These are phyloP conservation scores for Neopestalotiopsis rosae DNA, from an alignment of 2,329 filamentous ascomycete species.

Conservation along the genomic window DNA sequence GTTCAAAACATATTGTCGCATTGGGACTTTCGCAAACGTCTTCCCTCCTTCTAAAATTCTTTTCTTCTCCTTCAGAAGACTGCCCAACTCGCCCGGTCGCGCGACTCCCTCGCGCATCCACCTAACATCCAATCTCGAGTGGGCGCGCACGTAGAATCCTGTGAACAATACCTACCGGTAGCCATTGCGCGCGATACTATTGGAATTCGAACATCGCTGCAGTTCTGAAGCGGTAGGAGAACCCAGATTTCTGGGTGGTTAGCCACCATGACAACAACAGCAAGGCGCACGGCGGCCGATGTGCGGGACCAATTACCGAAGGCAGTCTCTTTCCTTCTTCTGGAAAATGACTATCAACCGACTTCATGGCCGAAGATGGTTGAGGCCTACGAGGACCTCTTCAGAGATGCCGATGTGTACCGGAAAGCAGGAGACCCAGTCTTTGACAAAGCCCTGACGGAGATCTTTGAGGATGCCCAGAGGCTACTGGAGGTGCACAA, in stretches of 20 bases:
- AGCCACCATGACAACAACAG: not conserved
- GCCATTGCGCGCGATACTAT: not conserved
- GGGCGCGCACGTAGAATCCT: not conserved
- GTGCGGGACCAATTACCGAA: not conserved
- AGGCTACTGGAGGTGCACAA: slow-evolving; percentile 30
- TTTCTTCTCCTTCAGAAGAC: not conserved
- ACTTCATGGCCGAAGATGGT: not conserved
- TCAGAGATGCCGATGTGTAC: slow-evolving; percentile 24
- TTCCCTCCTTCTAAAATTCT: slow-evolving; percentile 2
- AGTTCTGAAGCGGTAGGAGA: not conserved
- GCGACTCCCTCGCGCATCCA: not conserved
- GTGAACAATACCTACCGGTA: not conserved
- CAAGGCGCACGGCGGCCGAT: not conserved
- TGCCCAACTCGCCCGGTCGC: not conserved
- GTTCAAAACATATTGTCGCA: slow-evolving; percentile 10
- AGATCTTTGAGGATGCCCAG: slow-evolving; percentile 29
- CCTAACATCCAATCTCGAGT: not conserved
- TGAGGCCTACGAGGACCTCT: not conserved
- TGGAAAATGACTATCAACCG: not conserved
- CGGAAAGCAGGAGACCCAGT: slow-evolving; percentile 31
- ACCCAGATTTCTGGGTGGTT: not conserved
- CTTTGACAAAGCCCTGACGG: slow-evolving; percentile 24
- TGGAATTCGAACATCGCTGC: not conserved
- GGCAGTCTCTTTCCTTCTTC: not conserved
- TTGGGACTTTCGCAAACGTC: not conserved